Percentiles rank a stretch among this genome's conserved stretches.
These are phyloP conservation scores for Solanum aculeatissimum DNA, from an alignment of 305 asterid species.

Conservation along the genomic window DNA sequence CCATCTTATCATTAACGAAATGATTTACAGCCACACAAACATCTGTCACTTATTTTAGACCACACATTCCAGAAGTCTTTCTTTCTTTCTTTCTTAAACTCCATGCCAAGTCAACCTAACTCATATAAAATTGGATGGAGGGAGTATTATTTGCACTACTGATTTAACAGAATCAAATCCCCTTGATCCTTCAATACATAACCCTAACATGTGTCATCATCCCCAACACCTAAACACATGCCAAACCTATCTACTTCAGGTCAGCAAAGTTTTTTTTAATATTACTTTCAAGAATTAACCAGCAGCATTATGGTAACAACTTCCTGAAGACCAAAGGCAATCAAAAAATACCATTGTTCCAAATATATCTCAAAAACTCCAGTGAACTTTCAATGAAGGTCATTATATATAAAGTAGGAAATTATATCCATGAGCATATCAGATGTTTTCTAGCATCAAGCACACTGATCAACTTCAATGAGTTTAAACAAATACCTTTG, in stretches of 20 bases:
- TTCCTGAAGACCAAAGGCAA: background rate
- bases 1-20: too few relatives aligned
- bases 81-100: too few relatives aligned
- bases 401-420: background rate
- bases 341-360: background rate
- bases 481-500: constrained; percentile 51
- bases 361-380: background rate
- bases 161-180: background rate
- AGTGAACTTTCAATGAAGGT: background rate
- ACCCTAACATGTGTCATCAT: background rate
- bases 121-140: too few relatives aligned
- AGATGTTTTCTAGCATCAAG: background rate
- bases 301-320: background rate
- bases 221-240: background rate
- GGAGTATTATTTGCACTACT: background rate
- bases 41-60: too few relatives aligned
- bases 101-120: too few relatives aligned
- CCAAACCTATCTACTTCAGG: background rate
- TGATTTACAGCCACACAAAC: too few relatives aligned
- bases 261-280: background rate
- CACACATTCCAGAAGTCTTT: too few relatives aligned
- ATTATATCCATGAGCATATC: background rate
- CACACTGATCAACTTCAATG: background rate
- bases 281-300: background rate
- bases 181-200: background rate